Conservation (phyloP, 2,329 filamentous ascomycete species). For the Gnomoniopsis sp. region DNA sequence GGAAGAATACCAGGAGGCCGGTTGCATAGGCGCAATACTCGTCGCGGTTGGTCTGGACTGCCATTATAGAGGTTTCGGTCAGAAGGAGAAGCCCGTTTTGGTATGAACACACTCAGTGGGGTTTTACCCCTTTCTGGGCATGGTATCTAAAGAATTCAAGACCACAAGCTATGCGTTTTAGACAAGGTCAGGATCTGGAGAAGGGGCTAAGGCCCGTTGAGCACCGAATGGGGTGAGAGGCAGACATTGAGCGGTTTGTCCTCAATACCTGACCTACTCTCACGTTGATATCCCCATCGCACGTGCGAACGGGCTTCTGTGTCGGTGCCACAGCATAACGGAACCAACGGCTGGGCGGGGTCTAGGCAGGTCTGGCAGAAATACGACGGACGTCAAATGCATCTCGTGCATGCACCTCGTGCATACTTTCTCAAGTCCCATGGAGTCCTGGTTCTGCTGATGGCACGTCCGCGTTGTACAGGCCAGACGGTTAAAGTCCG, state of each 20-base stretch:
- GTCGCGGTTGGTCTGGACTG: background rate
- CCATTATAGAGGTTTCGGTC: slow-evolving; percentile 9
- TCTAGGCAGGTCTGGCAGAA: background rate
- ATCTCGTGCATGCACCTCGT: slow-evolving; percentile 1
- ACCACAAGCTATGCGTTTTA: slow-evolving; percentile 1
- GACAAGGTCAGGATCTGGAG: slow-evolving; percentile 4
- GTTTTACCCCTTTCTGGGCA: slow-evolving; percentile 9
- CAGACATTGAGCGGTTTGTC: background rate
- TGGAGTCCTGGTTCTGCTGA: slow-evolving; percentile 1
- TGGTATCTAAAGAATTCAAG: slow-evolving; percentile 1
- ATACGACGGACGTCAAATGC: slow-evolving; percentile 1
- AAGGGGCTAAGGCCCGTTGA: background rate
- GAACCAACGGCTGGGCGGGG: background rate
- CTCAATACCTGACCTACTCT: slow-evolving; percentile 6
- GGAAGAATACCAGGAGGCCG: slow-evolving; percentile 11
- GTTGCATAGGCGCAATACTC: slow-evolving; percentile 14
- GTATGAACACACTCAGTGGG: background rate
- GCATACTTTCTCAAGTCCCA: background rate
- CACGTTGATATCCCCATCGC: background rate
- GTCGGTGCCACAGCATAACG: slow-evolving; percentile 8
- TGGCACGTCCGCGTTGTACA: slow-evolving; percentile 2
- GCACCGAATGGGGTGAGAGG: background rate
- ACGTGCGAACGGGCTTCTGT: slow-evolving; percentile 1
- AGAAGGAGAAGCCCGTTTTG: background rate
- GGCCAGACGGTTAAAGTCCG: background rate